Evolutionary conservation across 83 land plant genomes (phyloP), one percentile per base, ranked within the genome.

Genomic region (Diphasiastrum complanatum): DNA sequence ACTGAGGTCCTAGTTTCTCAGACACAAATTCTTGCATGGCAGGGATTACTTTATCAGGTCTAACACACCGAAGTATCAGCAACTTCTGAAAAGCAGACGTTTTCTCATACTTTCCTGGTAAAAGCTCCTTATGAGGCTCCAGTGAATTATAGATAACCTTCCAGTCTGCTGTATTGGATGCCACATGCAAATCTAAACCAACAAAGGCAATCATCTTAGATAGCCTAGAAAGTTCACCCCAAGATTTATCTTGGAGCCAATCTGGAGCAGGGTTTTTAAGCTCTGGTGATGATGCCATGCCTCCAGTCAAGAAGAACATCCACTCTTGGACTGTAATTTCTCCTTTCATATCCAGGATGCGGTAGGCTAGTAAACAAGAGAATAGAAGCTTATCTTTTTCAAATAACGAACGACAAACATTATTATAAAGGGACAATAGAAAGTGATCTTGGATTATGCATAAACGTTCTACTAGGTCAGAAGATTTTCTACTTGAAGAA

Each of bases 1-100:
- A 75, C 20, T 75, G 60, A 5, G 60, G 47, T 3, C 78, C 78
- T 5, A 75, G 65, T 20, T 69, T 67, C 6, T 53, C 63, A 24
- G 66, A 41, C 53, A 75, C 78, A 69, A 75, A 75, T 23, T 63
- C 73, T 46, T 69, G 68, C 0, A 75, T 63, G 11, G 73, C 78
- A 0, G 78, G 78, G 23, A 75, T 69, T 10, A 75, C 74, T 63
- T 75, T 75, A 37, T 75, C 78, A 28, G 78, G 74, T n/a, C 78
- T 30, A 41, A 75, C 53, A 34, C 78, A 75, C 5, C 73, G 60
- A 25, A 68, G 29, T 16, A 69, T 45, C 23, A 69, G 25, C 46
- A 75, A 28, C 63, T 57, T 75, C 41, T 75, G 78, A 32, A 75
- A 75, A 26, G 61, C 32, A 1, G 54, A 23, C 1, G 63, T 19